Conservation (phyloP, 805 yeast species). For the Cyberlindnera mrakii region DNA sequence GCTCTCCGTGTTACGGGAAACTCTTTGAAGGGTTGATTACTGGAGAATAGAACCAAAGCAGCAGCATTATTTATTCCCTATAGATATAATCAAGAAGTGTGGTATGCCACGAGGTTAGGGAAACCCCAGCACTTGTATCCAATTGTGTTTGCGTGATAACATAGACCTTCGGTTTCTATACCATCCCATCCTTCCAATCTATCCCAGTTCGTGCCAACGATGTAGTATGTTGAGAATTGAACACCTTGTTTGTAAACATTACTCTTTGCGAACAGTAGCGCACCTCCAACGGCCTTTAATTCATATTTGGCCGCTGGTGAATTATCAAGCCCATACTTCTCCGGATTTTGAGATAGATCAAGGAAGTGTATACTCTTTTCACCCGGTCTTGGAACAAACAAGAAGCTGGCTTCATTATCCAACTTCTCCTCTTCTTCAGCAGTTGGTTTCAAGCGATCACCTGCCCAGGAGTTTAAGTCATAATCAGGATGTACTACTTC, state of each 20-base stretch:
- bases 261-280: constrained; percentile 39
- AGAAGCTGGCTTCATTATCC: constrained; percentile 10
- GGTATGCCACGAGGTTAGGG: constrained; percentile 32
- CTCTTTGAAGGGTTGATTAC: constrained; percentile 44
- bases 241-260: constrained; percentile 40
- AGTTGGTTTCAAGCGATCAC: constrained; percentile 23
- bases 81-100: constrained; percentile 3
- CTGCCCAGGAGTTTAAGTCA: constrained; percentile 31
- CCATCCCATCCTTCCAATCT: constrained; percentile 48
- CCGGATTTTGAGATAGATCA: constrained; percentile 6
- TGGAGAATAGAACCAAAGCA: not conserved
- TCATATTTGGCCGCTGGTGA: constrained; percentile 5
- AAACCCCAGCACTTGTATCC: constrained; percentile 45
- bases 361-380: constrained; percentile 7
- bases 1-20: constrained; percentile 39
- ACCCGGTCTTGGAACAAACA: constrained; percentile 15
- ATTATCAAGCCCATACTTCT: constrained; percentile 8
- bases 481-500: constrained; percentile 20
- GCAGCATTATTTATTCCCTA: not conserved
- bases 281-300: constrained; percentile 47
- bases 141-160: constrained; percentile 38
- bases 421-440: constrained; percentile 13
- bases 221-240: constrained; percentile 39
- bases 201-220: constrained; percentile 40
- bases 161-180: constrained; percentile 48